Base-by-base conservation (phyloP, 352 stramenopile species). In the Aphanomyces euteiches region DNA sequence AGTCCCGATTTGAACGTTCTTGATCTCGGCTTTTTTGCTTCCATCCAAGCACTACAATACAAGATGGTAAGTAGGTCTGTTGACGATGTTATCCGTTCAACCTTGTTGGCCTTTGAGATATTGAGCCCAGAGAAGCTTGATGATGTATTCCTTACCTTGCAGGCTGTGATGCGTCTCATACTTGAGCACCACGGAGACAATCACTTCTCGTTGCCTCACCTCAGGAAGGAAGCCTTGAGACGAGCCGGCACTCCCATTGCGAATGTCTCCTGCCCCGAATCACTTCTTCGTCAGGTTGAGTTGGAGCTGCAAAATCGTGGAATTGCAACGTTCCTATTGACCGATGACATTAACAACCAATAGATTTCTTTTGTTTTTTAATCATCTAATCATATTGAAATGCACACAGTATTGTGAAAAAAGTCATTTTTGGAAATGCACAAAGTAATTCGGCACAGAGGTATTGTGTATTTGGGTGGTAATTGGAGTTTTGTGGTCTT, bases 1-100 rank as follows among this genome's bases (percentile, higher is more conserved):
- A 75, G 63, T 3, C 73, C 77, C 0, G 73, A 80, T 40, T 48
- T 72, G n/a, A 81, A 78, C 37, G 69, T 78, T 1, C 59, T 79
- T 2, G 74, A 79, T 38, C 58, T 76, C 5, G 70, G 64, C 28
- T 73, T 73, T n/a, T 78, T 80, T 48, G 45, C 64, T 5, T 72
- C 72, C 0, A 69, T 78, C 6, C 69, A 81, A 60, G 48, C 39
- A 1, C 39, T 75, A 5, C 74, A 77, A n/a, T 19, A 36, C 15
- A 58, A 58, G 50, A 19, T 36, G 50, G 50, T 58, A 2, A 36
- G 15, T 36, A 28, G 28, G 13, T 37, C 53, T 15, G 53, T 59
- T 2, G 53, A 59, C 13, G 53, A 59, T 28, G 13, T 59, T 28
- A 28, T 59, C 53, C 13, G 19, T 13, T 15, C 12, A 17, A 59